Base-by-base conservation (phyloP, 1,284 basidiomycete species). In the Lentinula novae-zelandiae region DNA sequence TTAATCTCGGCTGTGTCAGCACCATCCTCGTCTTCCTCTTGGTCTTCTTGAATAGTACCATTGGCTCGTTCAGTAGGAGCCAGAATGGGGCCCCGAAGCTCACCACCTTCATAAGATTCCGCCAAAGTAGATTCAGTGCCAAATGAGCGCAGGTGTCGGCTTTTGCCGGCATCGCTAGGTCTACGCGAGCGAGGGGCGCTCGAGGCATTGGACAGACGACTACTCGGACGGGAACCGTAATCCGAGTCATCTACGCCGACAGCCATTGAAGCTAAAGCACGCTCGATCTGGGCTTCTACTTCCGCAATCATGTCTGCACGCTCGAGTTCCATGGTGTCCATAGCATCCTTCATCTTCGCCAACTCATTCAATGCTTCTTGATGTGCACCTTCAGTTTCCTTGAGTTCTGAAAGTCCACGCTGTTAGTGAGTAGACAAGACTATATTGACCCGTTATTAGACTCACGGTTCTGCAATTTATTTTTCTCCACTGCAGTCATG, bases 291-390 rank as follows among this genome's bases (percentile, higher is more conserved):
- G 31, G 89, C 89, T 71, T 93, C 90, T 27, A 93, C 90, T 74
- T 93, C 90, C 12, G 89, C 90, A 52, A 93, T 88, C 90, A 93
- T 92, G 68, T 90, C 87, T 39, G 86, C 83, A 57, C 92, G 88
- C 72, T 93, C 90, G 64, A 83, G 77, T 70, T 93, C 90, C 91
- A 93, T 92, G 69, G 76, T 84, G 60, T 91, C 89, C 90, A 93
- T 93, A 5, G 82, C 83, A 13, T 83, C 79, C 62, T 82, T 82
- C 91, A 93, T 93, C 62, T 76, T 74, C 65, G 87, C 81, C 48
- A 93, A 77, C 73, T 93, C 91, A 17, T 76, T 53, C 67, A 85
- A 72, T 9, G 90, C 90, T 20, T 89, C 82, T 64, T 80, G 79
- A 71, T 93, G 91, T 6, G 87, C 89, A n/a, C 52, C 62, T 70